A percentile compares a stretch with the other conserved stretches of the same genome.
These are phyloP conservation scores for button mushroom (Agaricus bisporus) DNA, from an alignment of 768 basidiomycete species.

Conservation along the genomic window DNA sequence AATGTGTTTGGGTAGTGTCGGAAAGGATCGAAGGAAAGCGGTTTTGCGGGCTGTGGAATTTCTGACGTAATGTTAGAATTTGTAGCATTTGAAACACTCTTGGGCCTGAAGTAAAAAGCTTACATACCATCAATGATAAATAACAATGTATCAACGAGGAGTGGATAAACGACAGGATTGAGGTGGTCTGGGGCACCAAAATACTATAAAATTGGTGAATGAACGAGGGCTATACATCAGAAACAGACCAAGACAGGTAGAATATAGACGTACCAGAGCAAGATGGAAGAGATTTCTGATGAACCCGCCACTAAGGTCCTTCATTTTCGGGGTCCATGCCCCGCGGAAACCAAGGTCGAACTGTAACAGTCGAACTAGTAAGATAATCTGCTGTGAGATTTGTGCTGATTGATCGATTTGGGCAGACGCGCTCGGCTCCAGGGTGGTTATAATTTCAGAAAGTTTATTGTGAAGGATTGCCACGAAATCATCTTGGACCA, in stretches of 20 bases:
- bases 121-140: slow-evolving; percentile 67
- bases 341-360: slow-evolving; percentile 62
- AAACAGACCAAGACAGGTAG: not conserved
- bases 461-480: slow-evolving; percentile 42
- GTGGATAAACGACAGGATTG: slow-evolving; percentile 53
- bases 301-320: slow-evolving; percentile 38
- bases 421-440: slow-evolving; percentile 23
- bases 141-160: slow-evolving; percentile 69
- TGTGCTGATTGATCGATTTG: slow-evolving; percentile 20
- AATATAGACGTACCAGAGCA: slow-evolving; percentile 37
- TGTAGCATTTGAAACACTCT: not conserved
- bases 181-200: slow-evolving; percentile 47
- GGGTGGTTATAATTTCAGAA: slow-evolving; percentile 14
- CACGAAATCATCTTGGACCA: slow-evolving; percentile 55
- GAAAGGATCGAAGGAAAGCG: slow-evolving; percentile 53
- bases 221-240: not conserved
- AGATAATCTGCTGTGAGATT: slow-evolving; percentile 29
- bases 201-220: slow-evolving; percentile 30
- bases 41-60: slow-evolving; percentile 53
- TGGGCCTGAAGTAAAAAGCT: not conserved
- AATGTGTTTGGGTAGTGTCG: slow-evolving; percentile 52
- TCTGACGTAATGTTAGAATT: slow-evolving; percentile 33
- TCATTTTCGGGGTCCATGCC: slow-evolving; percentile 47
- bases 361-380: slow-evolving; percentile 64
- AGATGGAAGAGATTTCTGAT: slow-evolving; percentile 40